Evolutionary conservation across 352 stramenopile species (phyloP), one percentile per base, ranked within the genome.

Genomic region (Phytophthora hybrid): DNA sequence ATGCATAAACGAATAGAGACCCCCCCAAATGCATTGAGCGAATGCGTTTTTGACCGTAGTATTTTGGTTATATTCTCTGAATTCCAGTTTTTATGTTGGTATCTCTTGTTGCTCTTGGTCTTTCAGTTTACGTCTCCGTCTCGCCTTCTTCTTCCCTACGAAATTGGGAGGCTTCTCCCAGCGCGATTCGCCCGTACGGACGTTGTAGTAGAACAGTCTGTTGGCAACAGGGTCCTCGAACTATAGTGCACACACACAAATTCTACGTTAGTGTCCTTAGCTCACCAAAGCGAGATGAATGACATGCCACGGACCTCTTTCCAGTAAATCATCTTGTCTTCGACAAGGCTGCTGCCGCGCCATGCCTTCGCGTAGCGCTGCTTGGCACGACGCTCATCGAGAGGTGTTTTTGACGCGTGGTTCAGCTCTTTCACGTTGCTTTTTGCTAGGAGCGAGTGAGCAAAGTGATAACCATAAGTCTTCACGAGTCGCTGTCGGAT

Each of bases 161-260:
- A 88, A 71, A 37, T 78, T 85, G 23, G 59, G 32, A 29, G 85
- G 85, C 11, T 71, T 79, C 21, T 90, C 79, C 85, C 85, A 93
- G 16, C 79, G 77, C 18, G 83, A 90, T 63, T 93, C 83, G 1
- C 85, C 85, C 6, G 85, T 93, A 16, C 85, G 85, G 57, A 90
- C 63, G 55, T 93, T 93, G 71, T 91, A 87, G 67, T 93, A 92
- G 73, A 93, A 93, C 21, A 76, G 53, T 32, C 61, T 76, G 23
- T 82, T 82, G 9, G 68, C 55, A 32, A 81, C 21, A 18, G 81
- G 79, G 59, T 91, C 83, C 8, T 74, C 61, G 49, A 87, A 83
- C 83, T 93, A 65, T 44, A 52, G n/a, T 31, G n/a, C 21, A 55
- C 19, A 14, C 29, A 26, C 52, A 73, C 13, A 49, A 46, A 16